phyloP scores from a whole-genome alignment of 2,329 filamentous ascomycete species.

The Rhynchosporium agropyri region DNA sequence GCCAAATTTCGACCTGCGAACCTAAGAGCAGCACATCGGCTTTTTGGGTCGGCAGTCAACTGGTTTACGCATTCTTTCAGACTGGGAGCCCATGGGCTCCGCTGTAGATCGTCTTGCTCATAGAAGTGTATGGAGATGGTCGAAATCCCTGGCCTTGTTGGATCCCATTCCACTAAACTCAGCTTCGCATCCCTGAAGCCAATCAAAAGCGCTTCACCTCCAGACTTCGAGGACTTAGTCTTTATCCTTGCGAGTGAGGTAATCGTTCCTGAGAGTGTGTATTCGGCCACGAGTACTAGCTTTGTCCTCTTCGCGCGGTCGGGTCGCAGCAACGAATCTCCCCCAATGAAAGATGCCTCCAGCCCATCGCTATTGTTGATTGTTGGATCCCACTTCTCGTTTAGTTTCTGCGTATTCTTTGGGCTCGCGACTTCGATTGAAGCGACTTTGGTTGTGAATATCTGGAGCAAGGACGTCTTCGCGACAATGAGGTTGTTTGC shows the following conservation, averaged over 20 bases:
- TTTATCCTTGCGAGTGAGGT: constrained; percentile 81
- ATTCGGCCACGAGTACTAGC: constrained; percentile 83
- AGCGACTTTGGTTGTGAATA: constrained; percentile 75
- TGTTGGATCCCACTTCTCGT: constrained; percentile 53
- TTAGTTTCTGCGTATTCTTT: constrained; percentile 45
- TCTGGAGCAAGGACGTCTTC: constrained; percentile 89
- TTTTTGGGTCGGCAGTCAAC: constrained; percentile 85
- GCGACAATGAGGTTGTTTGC: constrained; percentile 87
- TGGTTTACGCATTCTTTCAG: constrained; percentile 78
- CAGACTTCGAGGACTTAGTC: constrained; percentile 70
- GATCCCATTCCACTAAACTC: constrained; percentile 92
- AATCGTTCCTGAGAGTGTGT: constrained; percentile 79
- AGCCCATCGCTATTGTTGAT: constrained; percentile 62
- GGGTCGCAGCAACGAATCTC: constrained; percentile 63
- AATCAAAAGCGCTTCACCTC: constrained; percentile 80
- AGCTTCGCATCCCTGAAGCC: constrained; percentile 91
- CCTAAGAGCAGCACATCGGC: constrained; percentile 90
- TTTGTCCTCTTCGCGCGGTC: constrained; percentile 71
- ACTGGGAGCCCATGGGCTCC: constrained; percentile 78
- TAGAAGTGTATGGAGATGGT: constrained; percentile 98
- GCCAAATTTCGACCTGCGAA: constrained; percentile 89
- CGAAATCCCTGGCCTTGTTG: constrained; percentile 73
- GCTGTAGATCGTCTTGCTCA: constrained; percentile 86
- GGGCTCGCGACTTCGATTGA: constrained; percentile 57
- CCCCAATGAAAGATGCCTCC: constrained; percentile 66